A percentile compares a stretch with the other conserved stretches of the same genome.
Conservation (phyloP, 1,139 yeast genomes). For the Starmera stellimalicola region DNA sequence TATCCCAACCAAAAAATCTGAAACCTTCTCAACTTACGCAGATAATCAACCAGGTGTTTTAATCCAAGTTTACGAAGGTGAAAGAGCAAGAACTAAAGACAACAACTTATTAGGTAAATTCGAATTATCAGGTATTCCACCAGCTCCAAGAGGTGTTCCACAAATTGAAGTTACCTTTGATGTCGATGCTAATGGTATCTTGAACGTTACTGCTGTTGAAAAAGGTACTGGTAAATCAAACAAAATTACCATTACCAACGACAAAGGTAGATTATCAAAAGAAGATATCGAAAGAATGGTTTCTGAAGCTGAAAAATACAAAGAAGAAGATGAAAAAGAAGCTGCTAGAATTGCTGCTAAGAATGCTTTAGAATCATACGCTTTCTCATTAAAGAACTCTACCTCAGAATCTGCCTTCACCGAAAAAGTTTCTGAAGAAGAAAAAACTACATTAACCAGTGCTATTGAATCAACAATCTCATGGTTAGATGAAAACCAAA, state of each 20-base stretch:
- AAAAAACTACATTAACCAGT: constrained; percentile 68
- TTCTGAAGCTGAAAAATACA: constrained; percentile 73
- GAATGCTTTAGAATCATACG: constrained; percentile 89
- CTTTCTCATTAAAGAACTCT: constrained; percentile 83
- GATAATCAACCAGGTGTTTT: constrained; percentile 89
- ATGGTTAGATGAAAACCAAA: constrained; percentile 84
- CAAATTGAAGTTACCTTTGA: constrained; percentile 87
- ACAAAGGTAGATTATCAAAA: constrained; percentile 88
- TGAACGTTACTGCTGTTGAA: constrained; percentile 85
- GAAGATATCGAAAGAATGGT: constrained; percentile 92
- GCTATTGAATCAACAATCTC: constrained; percentile 79
- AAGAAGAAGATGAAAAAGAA: constrained; percentile 74
- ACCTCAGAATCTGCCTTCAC: constrained; percentile 71
- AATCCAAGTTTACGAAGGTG: constrained; percentile 86
- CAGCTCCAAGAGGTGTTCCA: constrained; percentile 91
- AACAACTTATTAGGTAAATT: constrained; percentile 87
- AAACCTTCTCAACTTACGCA: constrained; percentile 77
- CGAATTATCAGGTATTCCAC: constrained; percentile 82
- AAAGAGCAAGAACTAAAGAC: constrained; percentile 83
- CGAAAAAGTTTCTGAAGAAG: constrained; percentile 76
- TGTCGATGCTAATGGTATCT: constrained; percentile 82
- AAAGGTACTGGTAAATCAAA: constrained; percentile 73
- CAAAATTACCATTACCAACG: constrained; percentile 76
- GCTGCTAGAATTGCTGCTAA: constrained; percentile 66
- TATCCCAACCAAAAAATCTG: constrained; percentile 82